phyloP scores from a whole-genome alignment of 345 rosid species.

The Lepidium didymum region DNA sequence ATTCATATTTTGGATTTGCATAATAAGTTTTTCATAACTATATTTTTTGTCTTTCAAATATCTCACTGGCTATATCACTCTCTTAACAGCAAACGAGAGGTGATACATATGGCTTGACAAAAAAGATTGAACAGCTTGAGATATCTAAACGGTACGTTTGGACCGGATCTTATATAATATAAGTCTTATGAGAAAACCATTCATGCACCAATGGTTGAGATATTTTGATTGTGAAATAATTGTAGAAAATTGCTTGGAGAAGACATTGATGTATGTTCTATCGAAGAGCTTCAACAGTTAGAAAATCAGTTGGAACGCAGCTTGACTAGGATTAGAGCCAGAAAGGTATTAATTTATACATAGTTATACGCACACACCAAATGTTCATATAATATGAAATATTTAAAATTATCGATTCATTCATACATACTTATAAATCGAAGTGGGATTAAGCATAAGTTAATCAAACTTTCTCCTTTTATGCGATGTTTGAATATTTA shows the following conservation, averaged over 20 bases:
- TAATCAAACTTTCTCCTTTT: not conserved
- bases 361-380: constrained; percentile 10
- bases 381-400: constrained; percentile 16
- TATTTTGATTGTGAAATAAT: not conserved
- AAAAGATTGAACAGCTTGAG: constrained; percentile 63
- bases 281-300: constrained; percentile 56
- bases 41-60: not conserved
- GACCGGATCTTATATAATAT: not conserved
- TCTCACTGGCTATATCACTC: not conserved
- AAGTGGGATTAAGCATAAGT: not conserved
- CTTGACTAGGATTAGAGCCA: constrained; percentile 64
- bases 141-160: constrained; percentile 44
- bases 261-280: constrained; percentile 51
- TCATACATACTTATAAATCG: not conserved
- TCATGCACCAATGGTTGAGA: too few species aligned
- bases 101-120: constrained; percentile 37
- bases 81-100: constrained; percentile 37
- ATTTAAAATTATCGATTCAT: not conserved
- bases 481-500: not conserved
- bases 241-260: constrained; percentile 67
- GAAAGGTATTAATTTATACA: constrained; percentile 47
- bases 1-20: not conserved
- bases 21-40: not conserved
- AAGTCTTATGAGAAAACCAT: not conserved
- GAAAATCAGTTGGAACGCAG: constrained; percentile 76